Base-by-base conservation (phyloP, 257 asterid genomes). In the Perilla frutescens region DNA sequence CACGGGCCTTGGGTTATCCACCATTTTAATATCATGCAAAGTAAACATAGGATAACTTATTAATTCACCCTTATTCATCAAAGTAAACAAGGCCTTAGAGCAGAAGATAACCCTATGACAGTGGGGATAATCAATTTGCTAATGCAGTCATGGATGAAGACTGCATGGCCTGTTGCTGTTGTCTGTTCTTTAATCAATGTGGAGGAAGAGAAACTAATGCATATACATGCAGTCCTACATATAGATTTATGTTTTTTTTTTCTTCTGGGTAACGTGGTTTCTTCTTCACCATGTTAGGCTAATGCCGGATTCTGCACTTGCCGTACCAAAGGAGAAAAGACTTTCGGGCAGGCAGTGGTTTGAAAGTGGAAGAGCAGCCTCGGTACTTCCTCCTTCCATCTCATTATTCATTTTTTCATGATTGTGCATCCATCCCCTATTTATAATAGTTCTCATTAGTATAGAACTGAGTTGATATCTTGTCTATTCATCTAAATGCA, bases 251-350 rank as follows among this genome's bases (percentile, higher is more conserved):
- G n/a, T 5, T 31, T 48, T 45, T 66, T 47, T 11, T 54, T 51
- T 59, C 4, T 41, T 39, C 11, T 58, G 62, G 48, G 3, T 54
- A 43, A 66, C 51, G 31, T 56, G 65, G 55, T 76, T 44, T 41
- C 20, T 12, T 75, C 66, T 54, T 71, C 49, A 32, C 80, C 43
- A 13, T 76, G 70, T 80, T 71, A 95, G 99, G 96, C 66, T 92
- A 78, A 89, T 95, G 92, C 99, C 99, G 41, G 96, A 95, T 81
- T 84, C 96, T n/a, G 96, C 93, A 50, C 96, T 95, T 83, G 39
- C 93, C 57, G 90, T 74, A 14, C 72, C 97, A 4, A 95, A 95
- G 91, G 99, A 95, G 74, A 95, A 95, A 83, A 90, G 78, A 86
- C 87, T 95, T 69, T 26, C 96, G 5, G 99, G 99, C 79, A 84